Evolutionary conservation across 345 rosid species (phyloP), one percentile per base, ranked within the genome.

Genomic region (Hibiscus tridactylites): DNA sequence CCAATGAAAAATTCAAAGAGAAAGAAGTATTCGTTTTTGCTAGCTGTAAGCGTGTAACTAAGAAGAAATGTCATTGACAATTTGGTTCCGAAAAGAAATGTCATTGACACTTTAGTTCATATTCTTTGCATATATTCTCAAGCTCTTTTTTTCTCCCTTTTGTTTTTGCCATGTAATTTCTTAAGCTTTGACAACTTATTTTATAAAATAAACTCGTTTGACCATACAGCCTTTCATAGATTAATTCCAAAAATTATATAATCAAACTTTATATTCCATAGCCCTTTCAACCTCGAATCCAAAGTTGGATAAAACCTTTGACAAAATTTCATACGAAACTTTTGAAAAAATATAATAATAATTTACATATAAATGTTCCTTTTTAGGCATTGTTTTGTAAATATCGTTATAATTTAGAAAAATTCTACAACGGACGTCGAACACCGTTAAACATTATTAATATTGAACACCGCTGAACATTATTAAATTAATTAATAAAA

Each of bases 21-120:
- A 1, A 6, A 28, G 16, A 1, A 17, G 16, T 33, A 33, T 9
- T 17, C 17, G 19, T 35, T 3, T 16, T 62, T 9, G 26, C 47
- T 17, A 63, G 68, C 50, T 39, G 50, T 63, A 63, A 63, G 28
- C 68, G 68, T 63, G 68, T 63, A 39, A 39, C n/a, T 17, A 63
- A 21, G 39, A 63, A 9, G 29, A 63, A 61, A 31, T 61, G 21
- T 13, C 44, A 15, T 31, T 61, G 65, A 31, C 65, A 31, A 60
- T 29, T 60, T 53, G 12, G 7, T 4, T 13, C 33, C 5, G 1
- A 52, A 52, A n/a, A 13, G 16, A 49, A 54, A 7, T 17, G 26
- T 13, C 28, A 9, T 35, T 62, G 67, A 37, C 67, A 35, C 7
- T 61, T 61, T 56, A 7, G 10, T 1, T 31, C 17, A 4, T 5